Base-by-base conservation (phyloP, 2,329 filamentous ascomycete genomes). In the Neopestalotiopsis rosae region DNA sequence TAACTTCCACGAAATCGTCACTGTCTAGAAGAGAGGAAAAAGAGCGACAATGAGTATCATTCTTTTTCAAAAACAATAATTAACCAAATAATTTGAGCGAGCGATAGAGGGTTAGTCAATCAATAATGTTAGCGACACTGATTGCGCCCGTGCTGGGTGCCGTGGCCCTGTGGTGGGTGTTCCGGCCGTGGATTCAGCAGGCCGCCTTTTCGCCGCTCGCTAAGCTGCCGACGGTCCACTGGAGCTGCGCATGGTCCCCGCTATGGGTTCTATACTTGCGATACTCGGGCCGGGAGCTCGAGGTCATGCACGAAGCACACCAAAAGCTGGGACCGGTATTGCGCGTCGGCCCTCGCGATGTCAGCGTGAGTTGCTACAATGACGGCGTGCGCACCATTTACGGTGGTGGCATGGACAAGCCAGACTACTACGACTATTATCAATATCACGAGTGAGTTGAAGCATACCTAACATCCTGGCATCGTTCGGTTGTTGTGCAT, bases 301-400 rank as follows among this genome's bases (percentile, higher is more conserved):
- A 45, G 14, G n/a, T 20, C 12, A 10, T 61, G 6, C 14, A 65
- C 14, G 61, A 49, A 9, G 68, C 68, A 20, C 68, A 69, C 30
- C 28, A 65, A 30, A 67, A 69, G 61, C 32, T 28, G 14, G 68
- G 68, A 4, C 63, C 63, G 24, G 65, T 69, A 0, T 66, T 69
- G 30, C 38, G 52, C n/a, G 30, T 69, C 10, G 68, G 61, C 5
- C 68, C 68, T 2, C 58, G 49, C 2, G 66, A 68, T n/a, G 58
- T 69, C 52, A 69, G 68, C 24, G 63, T 69, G 6, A 69, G 61
- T 49, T n/a, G 49, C 52, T 69, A 69, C 30, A 34, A 69, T 10
- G 52, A 67, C 17, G 68, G 68, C 20, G 63, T 69, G 24, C 65
- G 66, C 7, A 61, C 67, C n/a, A 58, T 69, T 4, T 69, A 69